Conservation (phyloP, 208 protist species). For the Trypanosoma brucei region DNA sequence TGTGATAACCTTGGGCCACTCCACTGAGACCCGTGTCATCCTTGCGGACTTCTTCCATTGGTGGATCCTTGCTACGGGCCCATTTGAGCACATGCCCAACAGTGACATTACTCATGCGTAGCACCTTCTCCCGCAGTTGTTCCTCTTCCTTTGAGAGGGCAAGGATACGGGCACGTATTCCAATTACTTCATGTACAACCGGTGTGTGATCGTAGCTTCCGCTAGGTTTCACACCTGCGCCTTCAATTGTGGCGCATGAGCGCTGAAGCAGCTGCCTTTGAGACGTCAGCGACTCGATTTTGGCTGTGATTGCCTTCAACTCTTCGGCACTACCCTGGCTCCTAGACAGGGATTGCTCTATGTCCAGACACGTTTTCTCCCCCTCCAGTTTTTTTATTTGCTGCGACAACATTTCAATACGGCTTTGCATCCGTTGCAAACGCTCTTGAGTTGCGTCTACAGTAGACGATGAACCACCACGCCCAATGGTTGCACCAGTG, state of each 20-base stretch:
- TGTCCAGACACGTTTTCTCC: constrained; percentile 41
- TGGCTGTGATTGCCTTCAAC: constrained; percentile 47
- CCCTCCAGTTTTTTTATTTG: constrained; percentile 55
- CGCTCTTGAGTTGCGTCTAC: constrained; percentile 33
- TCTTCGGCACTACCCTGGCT: constrained; percentile 57
- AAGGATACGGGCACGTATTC: constrained; percentile 52
- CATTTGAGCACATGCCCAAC: constrained; percentile 64
- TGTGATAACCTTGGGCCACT: constrained; percentile 9
- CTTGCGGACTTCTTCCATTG: constrained; percentile 28
- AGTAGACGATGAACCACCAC: constrained; percentile 19
- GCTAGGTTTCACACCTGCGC: neutral
- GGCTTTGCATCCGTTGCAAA: constrained; percentile 39
- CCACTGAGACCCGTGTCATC: constrained; percentile 3
- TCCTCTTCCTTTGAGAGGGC: constrained; percentile 46
- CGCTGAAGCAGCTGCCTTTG: constrained; percentile 53
- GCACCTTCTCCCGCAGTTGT: constrained; percentile 48
- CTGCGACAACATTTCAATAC: constrained; percentile 40
- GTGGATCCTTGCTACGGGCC: constrained; percentile 77
- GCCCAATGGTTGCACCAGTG: neutral
- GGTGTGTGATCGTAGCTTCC: constrained; percentile 30
- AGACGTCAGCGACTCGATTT: constrained; percentile 40
- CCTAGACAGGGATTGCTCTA: constrained; percentile 33
- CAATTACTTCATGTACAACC: constrained; percentile 41
- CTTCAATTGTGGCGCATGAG: constrained; percentile 39
- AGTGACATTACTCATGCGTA: constrained; percentile 64